These are phyloP conservation scores for Lumnitzera littorea DNA, from an alignment of 345 rosid species.

Conservation along the genomic window DNA sequence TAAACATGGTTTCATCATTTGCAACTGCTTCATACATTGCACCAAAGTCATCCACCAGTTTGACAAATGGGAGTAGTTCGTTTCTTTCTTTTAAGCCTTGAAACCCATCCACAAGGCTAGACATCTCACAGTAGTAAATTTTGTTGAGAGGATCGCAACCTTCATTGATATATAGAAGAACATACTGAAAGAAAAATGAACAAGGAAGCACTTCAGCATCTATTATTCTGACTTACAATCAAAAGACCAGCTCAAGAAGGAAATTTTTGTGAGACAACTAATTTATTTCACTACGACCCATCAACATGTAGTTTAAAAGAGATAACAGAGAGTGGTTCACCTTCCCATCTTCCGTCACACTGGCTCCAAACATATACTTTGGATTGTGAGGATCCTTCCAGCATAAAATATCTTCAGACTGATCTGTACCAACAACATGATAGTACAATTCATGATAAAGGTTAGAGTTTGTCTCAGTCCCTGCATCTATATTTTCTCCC, in stretches of 20 bases:
- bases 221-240: too few species aligned
- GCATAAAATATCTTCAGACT: conserved; percentile 80
- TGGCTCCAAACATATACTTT: conserved; percentile 40
- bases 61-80: conserved; percentile 57
- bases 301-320: too few species aligned
- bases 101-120: conserved; percentile 55
- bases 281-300: background rate
- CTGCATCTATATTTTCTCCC: conserved; percentile 78
- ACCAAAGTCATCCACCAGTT: conserved; percentile 64
- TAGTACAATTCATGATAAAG: conserved; percentile 76
- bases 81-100: conserved; percentile 48
- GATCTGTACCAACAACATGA: conserved; percentile 72
- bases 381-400: conserved; percentile 89
- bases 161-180: conserved; percentile 47
- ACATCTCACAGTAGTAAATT: conserved; percentile 63
- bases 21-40: conserved; percentile 57
- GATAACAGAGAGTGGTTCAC: conserved; percentile 21
- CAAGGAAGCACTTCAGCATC: background rate
- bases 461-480: conserved; percentile 81
- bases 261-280: too few species aligned
- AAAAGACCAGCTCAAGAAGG: too few species aligned
- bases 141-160: conserved; percentile 81
- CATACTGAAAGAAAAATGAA: conserved; percentile 45
- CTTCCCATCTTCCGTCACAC: conserved; percentile 85
- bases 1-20: conserved; percentile 67